These are phyloP conservation scores for Coemansia sp. DNA, from an alignment of 192 early-diverging fungal species.

Conservation along the genomic window DNA sequence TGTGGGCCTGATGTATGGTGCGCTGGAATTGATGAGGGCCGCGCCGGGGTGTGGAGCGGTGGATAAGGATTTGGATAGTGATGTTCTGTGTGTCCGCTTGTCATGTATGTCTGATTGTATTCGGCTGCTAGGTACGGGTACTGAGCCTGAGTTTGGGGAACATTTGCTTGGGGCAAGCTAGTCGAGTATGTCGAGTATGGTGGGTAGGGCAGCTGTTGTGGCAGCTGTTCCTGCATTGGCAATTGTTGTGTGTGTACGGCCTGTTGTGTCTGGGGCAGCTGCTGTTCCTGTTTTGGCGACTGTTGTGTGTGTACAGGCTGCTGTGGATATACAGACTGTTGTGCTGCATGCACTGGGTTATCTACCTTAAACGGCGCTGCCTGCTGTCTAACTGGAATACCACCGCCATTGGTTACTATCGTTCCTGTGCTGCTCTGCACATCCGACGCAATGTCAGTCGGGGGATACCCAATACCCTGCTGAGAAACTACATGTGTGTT, in stretches of 20 bases:
- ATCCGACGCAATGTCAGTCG: background rate
- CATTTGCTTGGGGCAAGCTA: background rate
- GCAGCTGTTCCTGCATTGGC: background rate
- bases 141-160: background rate
- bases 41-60: no score
- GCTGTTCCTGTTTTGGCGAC: conserved; percentile 1
- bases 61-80: background rate
- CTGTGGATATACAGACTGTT: no score
- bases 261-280: background rate
- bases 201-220: background rate
- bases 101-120: background rate
- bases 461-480: background rate
- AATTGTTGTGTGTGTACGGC: background rate
- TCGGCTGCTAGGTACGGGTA: conserved; percentile 5
- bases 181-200: conserved; percentile 1
- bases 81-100: background rate
- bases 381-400: background rate
- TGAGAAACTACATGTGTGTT: background rate
- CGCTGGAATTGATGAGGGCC: no score
- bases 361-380: background rate
- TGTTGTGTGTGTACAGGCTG: background rate
- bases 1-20: background rate
- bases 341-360: no score
- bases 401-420: background rate
- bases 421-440: background rate